Evolutionary conservation across 352 stramenopile genomes (phyloP).

Genomic region (Phytophthora pini): DNA sequence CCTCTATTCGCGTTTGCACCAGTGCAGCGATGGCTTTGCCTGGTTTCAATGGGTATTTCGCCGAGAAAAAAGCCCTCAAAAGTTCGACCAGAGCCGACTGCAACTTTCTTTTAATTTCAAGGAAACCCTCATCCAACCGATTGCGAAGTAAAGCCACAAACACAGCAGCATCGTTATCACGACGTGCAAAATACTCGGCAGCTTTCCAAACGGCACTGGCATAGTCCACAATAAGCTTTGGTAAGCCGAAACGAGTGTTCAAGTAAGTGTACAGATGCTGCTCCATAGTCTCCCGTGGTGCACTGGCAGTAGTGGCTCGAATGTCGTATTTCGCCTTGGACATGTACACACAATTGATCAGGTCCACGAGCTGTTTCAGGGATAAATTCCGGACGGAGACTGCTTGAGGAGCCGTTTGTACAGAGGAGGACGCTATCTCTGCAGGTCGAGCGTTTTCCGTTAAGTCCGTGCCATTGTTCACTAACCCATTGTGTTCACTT

Average conservation of each 20-base stretch:
- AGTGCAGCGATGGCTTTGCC: constrained; percentile 58
- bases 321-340: constrained; percentile 80
- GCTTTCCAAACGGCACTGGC: constrained; percentile 85
- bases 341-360: constrained; percentile 73
- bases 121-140: constrained; percentile 84
- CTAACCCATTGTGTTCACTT: constrained; percentile 5
- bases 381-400: constrained; percentile 56
- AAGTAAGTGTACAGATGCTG: constrained; percentile 92
- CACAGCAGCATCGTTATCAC: constrained; percentile 79
- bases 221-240: constrained; percentile 78
- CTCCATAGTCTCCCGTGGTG: constrained; percentile 85
- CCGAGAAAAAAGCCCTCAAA: constrained; percentile 74
- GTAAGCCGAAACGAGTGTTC: constrained; percentile 87
- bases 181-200: constrained; percentile 47
- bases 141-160: constrained; percentile 83
- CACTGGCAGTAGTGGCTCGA: constrained; percentile 41
- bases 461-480: not conserved
- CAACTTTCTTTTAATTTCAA: constrained; percentile 78
- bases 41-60: constrained; percentile 67
- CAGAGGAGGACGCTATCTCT: constrained; percentile 2
- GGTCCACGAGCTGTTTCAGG: constrained; percentile 79
- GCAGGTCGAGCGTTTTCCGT: constrained; percentile 13
- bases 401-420: not conserved
- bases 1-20: constrained; percentile 49
- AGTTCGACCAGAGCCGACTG: constrained; percentile 78